Conservation (phyloP, 2,329 filamentous ascomycete genomes). For the Talaromyces sp. region DNA sequence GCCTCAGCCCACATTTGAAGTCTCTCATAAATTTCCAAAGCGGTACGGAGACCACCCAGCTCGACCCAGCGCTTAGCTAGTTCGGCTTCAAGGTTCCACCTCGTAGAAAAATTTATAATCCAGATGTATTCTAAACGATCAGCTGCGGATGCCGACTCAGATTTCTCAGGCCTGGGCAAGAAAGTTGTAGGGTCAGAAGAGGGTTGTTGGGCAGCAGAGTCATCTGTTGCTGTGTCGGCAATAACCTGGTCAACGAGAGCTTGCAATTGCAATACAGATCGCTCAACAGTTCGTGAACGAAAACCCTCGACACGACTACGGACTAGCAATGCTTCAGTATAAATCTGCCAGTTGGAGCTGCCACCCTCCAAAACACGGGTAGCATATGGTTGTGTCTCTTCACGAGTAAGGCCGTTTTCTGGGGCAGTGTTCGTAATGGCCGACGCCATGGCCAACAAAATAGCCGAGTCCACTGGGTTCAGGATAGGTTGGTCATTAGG, state of each 20-base stretch:
- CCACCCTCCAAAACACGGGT: conserved; percentile 84
- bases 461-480: conserved; percentile 82
- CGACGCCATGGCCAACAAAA: conserved; percentile 76
- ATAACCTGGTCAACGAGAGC: conserved; percentile 94
- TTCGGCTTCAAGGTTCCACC: conserved; percentile 94
- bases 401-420: conserved; percentile 80
- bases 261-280: conserved; percentile 88
- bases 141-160: conserved; percentile 72
- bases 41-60: conserved; percentile 83
- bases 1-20: conserved; percentile 94
- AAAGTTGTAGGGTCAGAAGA: conserved; percentile 69
- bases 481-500: conserved; percentile 82
- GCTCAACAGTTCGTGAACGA: conserved; percentile 81
- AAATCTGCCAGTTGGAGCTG: conserved; percentile 96
- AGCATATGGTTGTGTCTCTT: conserved; percentile 91
- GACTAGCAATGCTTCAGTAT: conserved; percentile 89
- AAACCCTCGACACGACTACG: conserved; percentile 89
- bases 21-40: conserved; percentile 93
- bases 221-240: conserved; percentile 69
- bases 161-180: conserved; percentile 72
- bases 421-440: conserved; percentile 90
- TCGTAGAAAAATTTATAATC: conserved; percentile 76
- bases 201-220: conserved; percentile 37
- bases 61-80: conserved; percentile 87
- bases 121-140: conserved; percentile 83